A percentile compares a stretch with the other conserved stretches of the same genome.
phyloP scores from a whole-genome alignment of 441 rosid genomes.

The Dalechampia spathulata region DNA sequence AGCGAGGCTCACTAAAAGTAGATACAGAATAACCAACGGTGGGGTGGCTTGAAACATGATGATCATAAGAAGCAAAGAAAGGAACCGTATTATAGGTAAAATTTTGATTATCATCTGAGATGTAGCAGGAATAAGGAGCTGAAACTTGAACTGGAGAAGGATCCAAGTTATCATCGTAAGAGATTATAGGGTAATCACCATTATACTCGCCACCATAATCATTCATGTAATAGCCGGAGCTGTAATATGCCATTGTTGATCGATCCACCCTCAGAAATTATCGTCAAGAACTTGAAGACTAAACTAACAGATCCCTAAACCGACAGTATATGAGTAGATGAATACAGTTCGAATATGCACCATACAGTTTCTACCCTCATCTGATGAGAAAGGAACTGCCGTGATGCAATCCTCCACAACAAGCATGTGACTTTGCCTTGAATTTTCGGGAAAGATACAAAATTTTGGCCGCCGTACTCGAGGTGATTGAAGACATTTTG shows the following conservation, averaged over 20 bases:
- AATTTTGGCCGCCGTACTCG: too few relatives aligned
- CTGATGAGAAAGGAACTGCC: neutral
- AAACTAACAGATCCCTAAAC: too few relatives aligned
- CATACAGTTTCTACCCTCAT: neutral
- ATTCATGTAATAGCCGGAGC: slow-evolving; percentile 15
- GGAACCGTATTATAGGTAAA: slow-evolving; percentile 10
- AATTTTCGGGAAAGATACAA: too few relatives aligned
- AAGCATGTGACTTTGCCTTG: too few relatives aligned
- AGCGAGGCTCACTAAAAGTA: slow-evolving; percentile 32
- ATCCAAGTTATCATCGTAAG: slow-evolving; percentile 14
- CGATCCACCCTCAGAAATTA: slow-evolving; percentile 1
- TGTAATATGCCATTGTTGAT: slow-evolving; percentile 25
- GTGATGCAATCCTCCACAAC: too few relatives aligned
- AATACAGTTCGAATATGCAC: too few relatives aligned
- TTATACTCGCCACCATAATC: slow-evolving; percentile 25
- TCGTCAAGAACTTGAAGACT: neutral
- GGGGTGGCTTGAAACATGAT: slow-evolving; percentile 6
- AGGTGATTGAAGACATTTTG: too few relatives aligned
- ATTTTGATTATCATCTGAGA: neutral
- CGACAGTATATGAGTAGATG: too few relatives aligned
- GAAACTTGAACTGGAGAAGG: slow-evolving; percentile 11
- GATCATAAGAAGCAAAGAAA: slow-evolving; percentile 13
- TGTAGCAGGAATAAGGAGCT: slow-evolving; percentile 10
- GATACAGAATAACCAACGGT: slow-evolving; percentile 36
- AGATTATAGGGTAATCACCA: slow-evolving; percentile 21